Percentiles rank a stretch among this genome's conserved stretches.
These are phyloP conservation scores for Neofusicoccum parvum DNA, from an alignment of 2,329 filamentous ascomycete species.

Conservation along the genomic window DNA sequence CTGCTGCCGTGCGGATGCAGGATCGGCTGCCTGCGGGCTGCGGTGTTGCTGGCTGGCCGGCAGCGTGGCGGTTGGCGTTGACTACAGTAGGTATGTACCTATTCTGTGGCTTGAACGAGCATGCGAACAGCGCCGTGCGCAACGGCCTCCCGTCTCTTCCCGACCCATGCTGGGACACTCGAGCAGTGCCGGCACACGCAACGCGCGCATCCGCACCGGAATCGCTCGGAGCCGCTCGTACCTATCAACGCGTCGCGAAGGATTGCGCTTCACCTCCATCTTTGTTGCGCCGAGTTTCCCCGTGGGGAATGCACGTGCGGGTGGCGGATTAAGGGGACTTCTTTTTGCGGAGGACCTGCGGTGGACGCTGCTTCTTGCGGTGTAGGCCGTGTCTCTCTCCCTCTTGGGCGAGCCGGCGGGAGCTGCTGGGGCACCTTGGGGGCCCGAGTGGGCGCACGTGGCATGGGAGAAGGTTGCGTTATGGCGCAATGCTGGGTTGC, in stretches of 20 bases:
- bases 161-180: too few species aligned
- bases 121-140: too few species aligned
- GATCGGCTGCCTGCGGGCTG: too few species aligned
- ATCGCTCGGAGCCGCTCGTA: not conserved
- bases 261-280: not conserved
- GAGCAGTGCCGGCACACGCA: not conserved
- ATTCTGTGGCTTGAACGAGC: too few species aligned
- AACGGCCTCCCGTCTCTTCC: too few species aligned
- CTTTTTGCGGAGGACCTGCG: constrained; percentile 1
- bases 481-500: not conserved
- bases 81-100: too few species aligned
- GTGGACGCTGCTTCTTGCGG: not conserved
- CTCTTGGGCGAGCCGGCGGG: too few species aligned
- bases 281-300: constrained; percentile 1
- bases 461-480: not conserved
- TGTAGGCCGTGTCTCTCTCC: not conserved
- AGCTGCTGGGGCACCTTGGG: too few species aligned
- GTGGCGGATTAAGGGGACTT: not conserved
- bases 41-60: too few species aligned
- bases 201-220: too few species aligned
- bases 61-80: too few species aligned
- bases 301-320: not conserved
- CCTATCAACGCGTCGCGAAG: not conserved
- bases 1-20: too few species aligned
- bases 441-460: not conserved